Evolutionary conservation across 306 rosid genomes (phyloP).

Genomic region (Gleditsia sinensis): DNA sequence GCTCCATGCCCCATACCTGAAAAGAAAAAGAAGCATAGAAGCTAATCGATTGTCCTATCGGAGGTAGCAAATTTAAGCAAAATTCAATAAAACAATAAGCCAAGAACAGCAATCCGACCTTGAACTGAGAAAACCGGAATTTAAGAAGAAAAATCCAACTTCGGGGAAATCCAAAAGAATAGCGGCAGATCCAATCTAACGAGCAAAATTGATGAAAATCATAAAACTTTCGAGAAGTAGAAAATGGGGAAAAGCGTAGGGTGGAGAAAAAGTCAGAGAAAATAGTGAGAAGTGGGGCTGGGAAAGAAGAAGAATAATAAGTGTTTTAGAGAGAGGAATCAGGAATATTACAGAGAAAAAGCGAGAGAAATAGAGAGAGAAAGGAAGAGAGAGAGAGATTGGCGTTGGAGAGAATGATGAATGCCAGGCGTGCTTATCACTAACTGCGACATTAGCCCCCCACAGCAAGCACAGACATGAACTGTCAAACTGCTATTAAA

Average conservation of each 20-base stretch:
- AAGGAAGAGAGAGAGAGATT: constrained; percentile 34
- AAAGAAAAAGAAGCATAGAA: not conserved
- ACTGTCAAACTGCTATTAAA: constrained; percentile 52
- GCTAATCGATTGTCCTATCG: constrained; percentile 10
- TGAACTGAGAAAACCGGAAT: constrained; percentile 34
- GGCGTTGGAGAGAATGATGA: constrained; percentile 88
- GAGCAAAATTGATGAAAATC: constrained; percentile 27
- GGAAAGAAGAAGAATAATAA: constrained; percentile 40
- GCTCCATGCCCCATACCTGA: constrained; percentile 6
- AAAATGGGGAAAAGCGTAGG: constrained; percentile 30
- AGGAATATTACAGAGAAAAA: constrained; percentile 37
- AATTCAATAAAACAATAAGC: constrained; percentile 13
- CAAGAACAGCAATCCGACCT: constrained; percentile 1
- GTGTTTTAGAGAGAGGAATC: constrained; percentile 52
- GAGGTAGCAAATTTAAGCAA: not conserved
- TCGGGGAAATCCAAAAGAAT: constrained; percentile 32
- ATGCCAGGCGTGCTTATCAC: constrained; percentile 99
- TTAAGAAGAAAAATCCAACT: constrained; percentile 27
- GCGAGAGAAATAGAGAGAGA: constrained; percentile 39
- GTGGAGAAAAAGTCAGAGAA: constrained; percentile 31
- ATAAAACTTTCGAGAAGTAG: constrained; percentile 24
- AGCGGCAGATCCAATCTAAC: constrained; percentile 60
- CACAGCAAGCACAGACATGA: constrained; percentile 55
- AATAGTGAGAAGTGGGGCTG: constrained; percentile 43
- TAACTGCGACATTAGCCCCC: constrained; percentile 72